Evolutionary conservation across 2,329 filamentous ascomycete genomes (phyloP).

Genomic region (Colletotrichum camelliae): DNA sequence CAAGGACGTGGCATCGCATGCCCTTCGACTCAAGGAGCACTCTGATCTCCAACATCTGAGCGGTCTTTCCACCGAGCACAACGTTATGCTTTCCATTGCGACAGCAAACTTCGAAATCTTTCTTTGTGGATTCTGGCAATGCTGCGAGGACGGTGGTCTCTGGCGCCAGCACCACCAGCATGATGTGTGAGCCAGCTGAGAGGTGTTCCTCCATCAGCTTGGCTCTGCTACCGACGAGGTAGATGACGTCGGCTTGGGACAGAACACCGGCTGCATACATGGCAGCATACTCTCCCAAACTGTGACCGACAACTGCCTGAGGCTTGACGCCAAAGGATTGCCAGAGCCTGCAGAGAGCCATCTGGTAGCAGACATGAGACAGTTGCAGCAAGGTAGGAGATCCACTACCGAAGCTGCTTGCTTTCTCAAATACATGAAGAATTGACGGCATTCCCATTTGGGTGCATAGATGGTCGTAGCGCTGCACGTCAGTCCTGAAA

Average conservation of each 20-base stretch:
- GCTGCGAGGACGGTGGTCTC: constrained; percentile 59
- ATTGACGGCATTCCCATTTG: constrained; percentile 62
- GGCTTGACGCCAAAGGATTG: constrained; percentile 58
- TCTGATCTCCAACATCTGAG: constrained; percentile 49
- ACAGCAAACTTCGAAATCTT: constrained; percentile 62
- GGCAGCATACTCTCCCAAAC: constrained; percentile 76
- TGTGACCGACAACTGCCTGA: constrained; percentile 63
- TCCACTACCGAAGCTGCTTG: constrained; percentile 21
- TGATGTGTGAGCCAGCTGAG: constrained; percentile 67
- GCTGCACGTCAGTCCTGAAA: constrained; percentile 58
- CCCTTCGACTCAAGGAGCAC: constrained; percentile 32
- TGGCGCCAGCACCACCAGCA: constrained; percentile 53
- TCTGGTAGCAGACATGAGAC: constrained; percentile 57
- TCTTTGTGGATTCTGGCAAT: constrained; percentile 43
- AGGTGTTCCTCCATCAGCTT: constrained; percentile 68
- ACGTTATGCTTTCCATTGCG: constrained; percentile 78
- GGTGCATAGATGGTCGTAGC: constrained; percentile 58
- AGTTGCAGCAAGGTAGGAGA: constrained; percentile 52
- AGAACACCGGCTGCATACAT: constrained; percentile 74
- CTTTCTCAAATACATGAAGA: constrained; percentile 51
- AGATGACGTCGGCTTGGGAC: constrained; percentile 72
- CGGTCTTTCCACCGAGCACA: constrained; percentile 61
- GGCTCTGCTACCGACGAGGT: constrained; percentile 72
- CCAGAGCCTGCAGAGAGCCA: constrained; percentile 62
- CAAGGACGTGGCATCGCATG: constrained; percentile 49